Percentiles rank a stretch among this genome's conserved stretches.
Evolutionary conservation across 2,329 filamentous ascomycete species (phyloP).

Genomic region (Pseudocercospora fuligena): DNA sequence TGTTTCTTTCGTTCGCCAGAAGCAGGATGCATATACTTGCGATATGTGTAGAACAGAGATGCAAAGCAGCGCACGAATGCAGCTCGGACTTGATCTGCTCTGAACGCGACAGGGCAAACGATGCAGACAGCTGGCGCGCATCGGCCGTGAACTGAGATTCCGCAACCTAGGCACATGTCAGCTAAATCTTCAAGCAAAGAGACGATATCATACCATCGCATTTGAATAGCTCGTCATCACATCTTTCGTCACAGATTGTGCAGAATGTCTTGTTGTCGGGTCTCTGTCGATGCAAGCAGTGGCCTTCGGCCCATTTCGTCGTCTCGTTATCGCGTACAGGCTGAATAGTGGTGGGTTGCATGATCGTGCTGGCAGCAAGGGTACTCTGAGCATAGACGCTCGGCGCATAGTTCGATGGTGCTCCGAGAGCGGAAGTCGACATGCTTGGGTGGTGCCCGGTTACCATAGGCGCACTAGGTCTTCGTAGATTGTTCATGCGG

Average conservation of each 20-base stretch:
- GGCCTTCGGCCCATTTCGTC: constrained; percentile 82
- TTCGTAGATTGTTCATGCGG: constrained; percentile 68
- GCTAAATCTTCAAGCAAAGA: constrained; percentile 18
- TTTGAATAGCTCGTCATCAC: constrained; percentile 74
- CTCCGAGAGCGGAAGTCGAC: constrained; percentile 67
- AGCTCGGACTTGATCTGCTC: constrained; percentile 68
- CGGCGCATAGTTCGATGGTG: constrained; percentile 67
- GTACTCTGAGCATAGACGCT: constrained; percentile 88
- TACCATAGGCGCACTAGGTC: constrained; percentile 67
- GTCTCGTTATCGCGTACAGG: constrained; percentile 79
- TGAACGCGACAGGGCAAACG: constrained; percentile 69
- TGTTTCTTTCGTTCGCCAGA: constrained; percentile 65
- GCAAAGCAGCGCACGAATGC: constrained; percentile 73
- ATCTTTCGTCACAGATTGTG: constrained; percentile 76
- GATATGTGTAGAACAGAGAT: constrained; percentile 71
- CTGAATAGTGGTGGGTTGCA: constrained; percentile 82
- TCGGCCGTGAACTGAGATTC: constrained; percentile 59
- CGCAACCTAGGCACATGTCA: constrained; percentile 56
- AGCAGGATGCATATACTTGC: constrained; percentile 65
- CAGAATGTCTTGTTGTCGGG: constrained; percentile 67
- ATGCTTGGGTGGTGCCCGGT: constrained; percentile 65
- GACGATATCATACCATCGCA: constrained; percentile 59
- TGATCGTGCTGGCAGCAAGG: constrained; percentile 80
- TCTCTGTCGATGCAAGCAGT: constrained; percentile 72
- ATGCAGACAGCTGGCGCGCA: constrained; percentile 65